A percentile compares a stretch with the other conserved stretches of the same genome.
These are phyloP conservation scores for Boletus eberwhitei DNA, from an alignment of 768 basidiomycete species.

Conservation along the genomic window DNA sequence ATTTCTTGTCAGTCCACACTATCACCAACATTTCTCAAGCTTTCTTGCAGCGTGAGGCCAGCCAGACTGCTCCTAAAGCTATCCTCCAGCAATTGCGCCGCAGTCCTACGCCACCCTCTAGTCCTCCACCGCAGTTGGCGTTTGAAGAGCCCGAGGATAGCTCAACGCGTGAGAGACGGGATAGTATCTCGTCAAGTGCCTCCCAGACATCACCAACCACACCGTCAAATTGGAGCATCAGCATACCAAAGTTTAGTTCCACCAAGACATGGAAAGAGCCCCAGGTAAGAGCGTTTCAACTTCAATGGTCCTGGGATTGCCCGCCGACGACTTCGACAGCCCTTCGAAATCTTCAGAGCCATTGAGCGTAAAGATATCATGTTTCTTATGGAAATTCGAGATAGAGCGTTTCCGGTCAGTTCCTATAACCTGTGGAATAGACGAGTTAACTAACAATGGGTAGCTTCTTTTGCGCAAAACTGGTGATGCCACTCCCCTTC, in stretches of 20 bases:
- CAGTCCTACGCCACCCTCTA: constrained; percentile 38
- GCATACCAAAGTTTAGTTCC: constrained; percentile 10
- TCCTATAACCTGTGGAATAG: not conserved
- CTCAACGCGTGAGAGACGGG: constrained; percentile 6
- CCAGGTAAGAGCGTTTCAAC: constrained; percentile 37
- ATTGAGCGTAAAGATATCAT: constrained; percentile 81
- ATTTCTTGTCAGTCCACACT: constrained; percentile 1
- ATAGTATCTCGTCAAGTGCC: constrained; percentile 14
- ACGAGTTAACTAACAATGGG: not conserved
- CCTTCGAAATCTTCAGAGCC: constrained; percentile 74
- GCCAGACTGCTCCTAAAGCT: constrained; percentile 52
- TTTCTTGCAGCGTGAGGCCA: constrained; percentile 72
- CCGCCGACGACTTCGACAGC: constrained; percentile 28
- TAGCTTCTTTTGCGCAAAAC: constrained; percentile 81
- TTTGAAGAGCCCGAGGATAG: constrained; percentile 20
- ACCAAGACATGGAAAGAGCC: constrained; percentile 47
- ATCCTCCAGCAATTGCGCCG: constrained; percentile 52
- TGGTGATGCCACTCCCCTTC: constrained; percentile 82
- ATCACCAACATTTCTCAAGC: constrained; percentile 41
- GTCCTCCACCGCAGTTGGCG: constrained; percentile 14
- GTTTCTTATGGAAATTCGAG: constrained; percentile 80
- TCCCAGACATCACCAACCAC: constrained; percentile 24
- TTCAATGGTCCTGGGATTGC: not conserved
- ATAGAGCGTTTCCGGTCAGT: constrained; percentile 75
- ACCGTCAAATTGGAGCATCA: constrained; percentile 12